A percentile compares a stretch with the other conserved stretches of the same genome.
These are phyloP conservation scores for Bipolaris gigantea DNA, from an alignment of 2,329 filamentous ascomycete genomes.

Conservation along the genomic window DNA sequence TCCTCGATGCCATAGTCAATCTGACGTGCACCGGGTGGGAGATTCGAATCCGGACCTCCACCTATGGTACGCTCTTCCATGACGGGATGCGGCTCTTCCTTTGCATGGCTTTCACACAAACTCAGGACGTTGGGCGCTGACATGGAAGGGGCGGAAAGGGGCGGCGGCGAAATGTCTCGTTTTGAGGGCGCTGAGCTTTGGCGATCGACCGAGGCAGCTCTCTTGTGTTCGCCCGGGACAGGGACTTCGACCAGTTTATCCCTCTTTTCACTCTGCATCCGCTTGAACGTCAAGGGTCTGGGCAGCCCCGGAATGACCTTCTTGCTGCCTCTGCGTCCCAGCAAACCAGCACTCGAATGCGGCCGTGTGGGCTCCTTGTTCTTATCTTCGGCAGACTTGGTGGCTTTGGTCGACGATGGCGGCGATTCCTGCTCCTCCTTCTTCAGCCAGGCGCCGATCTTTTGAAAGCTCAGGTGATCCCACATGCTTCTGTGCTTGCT, in stretches of 20 bases:
- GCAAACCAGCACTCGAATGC: constrained; percentile 38
- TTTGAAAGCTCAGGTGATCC: constrained; percentile 44
- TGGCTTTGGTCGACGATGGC: constrained; percentile 14
- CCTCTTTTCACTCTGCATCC: constrained; percentile 79
- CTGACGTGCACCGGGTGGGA: constrained; percentile 40
- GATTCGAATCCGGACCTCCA: constrained; percentile 34
- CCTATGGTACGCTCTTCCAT: constrained; percentile 31
- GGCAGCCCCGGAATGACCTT: constrained; percentile 79
- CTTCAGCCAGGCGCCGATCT: constrained; percentile 47
- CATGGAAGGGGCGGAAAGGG: constrained; percentile 40
- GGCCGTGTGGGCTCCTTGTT: constrained; percentile 40
- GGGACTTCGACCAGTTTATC: constrained; percentile 70
- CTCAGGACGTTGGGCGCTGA: constrained; percentile 47
- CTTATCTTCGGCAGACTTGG: constrained; percentile 8
- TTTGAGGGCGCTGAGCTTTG: constrained; percentile 64
- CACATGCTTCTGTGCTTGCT: constrained; percentile 42
- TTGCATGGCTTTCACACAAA: constrained; percentile 29
- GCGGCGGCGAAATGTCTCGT: constrained; percentile 49
- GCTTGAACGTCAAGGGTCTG: constrained; percentile 75
- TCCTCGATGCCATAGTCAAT: constrained; percentile 37
- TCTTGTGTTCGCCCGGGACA: constrained; percentile 66
- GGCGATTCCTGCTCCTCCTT: constrained; percentile 42
- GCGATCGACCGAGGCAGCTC: constrained; percentile 70
- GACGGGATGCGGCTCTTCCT: constrained; percentile 23
- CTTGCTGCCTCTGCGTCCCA: constrained; percentile 43